These are phyloP conservation scores for Chalciporus sphaerocephalus DNA, from an alignment of 768 basidiomycete genomes.

Conservation along the genomic window DNA sequence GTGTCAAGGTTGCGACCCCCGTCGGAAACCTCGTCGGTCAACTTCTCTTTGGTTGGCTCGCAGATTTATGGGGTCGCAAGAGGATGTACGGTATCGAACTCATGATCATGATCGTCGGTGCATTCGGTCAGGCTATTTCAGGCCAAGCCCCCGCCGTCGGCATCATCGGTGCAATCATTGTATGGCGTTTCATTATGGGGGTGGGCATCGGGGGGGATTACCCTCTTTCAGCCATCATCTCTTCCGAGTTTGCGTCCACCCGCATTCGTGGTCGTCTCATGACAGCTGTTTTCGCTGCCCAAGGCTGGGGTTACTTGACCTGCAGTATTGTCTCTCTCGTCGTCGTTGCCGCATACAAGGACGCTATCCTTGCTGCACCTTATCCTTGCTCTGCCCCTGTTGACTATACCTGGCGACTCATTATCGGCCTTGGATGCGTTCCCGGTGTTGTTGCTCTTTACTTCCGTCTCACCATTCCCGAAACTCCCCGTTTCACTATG, in stretches of 20 bases:
- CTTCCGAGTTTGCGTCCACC: slow-evolving; percentile 83
- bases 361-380: slow-evolving; percentile 43
- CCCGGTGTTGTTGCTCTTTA: slow-evolving; percentile 80
- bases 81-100: slow-evolving; percentile 65
- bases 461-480: slow-evolving; percentile 90
- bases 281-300: slow-evolving; percentile 81
- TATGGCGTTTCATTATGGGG: slow-evolving; percentile 84
- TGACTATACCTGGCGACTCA: slow-evolving; percentile 80
- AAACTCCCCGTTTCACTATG: slow-evolving; percentile 90
- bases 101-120: slow-evolving; percentile 76
- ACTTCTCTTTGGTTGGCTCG: slow-evolving; percentile 75
- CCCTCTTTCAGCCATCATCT: slow-evolving; percentile 79
- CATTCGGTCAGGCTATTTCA: slow-evolving; percentile 75
- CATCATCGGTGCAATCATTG: slow-evolving; percentile 72
- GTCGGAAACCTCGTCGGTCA: slow-evolving; percentile 75
- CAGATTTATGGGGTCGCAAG: slow-evolving; percentile 73
- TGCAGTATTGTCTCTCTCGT: slow-evolving; percentile 66
- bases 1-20: slow-evolving; percentile 73
- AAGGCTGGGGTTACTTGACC: slow-evolving; percentile 85
- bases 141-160: slow-evolving; percentile 61
- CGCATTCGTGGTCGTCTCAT: slow-evolving; percentile 79
- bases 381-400: slow-evolving; percentile 43
- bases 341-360: slow-evolving; percentile 65
- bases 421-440: slow-evolving; percentile 84
- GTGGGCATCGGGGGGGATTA: slow-evolving; percentile 89